A percentile compares a stretch with the other conserved stretches of the same genome.
Conservation (phyloP, 805 yeast species). For the Candida endomychidarum region DNA sequence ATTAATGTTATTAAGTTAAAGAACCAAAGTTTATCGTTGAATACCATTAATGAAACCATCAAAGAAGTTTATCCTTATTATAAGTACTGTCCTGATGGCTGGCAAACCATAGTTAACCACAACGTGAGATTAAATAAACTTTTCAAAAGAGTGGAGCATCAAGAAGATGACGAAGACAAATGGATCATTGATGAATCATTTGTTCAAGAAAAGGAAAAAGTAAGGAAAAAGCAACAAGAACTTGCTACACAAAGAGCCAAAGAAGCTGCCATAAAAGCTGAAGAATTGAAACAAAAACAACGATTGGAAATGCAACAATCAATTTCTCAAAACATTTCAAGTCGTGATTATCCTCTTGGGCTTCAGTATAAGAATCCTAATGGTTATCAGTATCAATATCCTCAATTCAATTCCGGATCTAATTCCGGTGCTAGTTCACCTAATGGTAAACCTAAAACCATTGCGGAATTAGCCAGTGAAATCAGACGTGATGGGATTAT, state of each 20-base stretch:
- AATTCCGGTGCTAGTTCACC: constrained; percentile 2
- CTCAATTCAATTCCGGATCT: constrained; percentile 20
- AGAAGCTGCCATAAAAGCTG: constrained; percentile 53
- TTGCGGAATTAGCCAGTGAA: constrained; percentile 44
- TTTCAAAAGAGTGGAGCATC: constrained; percentile 52
- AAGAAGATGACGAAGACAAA: constrained; percentile 67
- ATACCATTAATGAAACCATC: constrained; percentile 81
- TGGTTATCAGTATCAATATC: constrained; percentile 24
- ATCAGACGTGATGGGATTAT: constrained; percentile 32
- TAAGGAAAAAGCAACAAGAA: constrained; percentile 62
- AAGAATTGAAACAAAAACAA: constrained; percentile 50
- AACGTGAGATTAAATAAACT: constrained; percentile 84
- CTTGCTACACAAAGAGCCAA: constrained; percentile 59
- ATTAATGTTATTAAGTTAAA: constrained; percentile 72
- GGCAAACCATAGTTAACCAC: constrained; percentile 95
- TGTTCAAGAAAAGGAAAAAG: constrained; percentile 77
- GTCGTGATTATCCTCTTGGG: constrained; percentile 20
- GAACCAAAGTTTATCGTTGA: constrained; percentile 55
- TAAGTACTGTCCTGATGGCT: constrained; percentile 92
- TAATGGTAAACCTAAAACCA: constrained; percentile 37
- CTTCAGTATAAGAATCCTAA: background rate
- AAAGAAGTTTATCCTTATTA: constrained; percentile 89
- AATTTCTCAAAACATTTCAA: constrained; percentile 23
- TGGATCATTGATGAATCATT: constrained; percentile 91
- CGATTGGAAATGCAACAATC: constrained; percentile 32